phyloP scores from a whole-genome alignment of 1,284 basidiomycete genomes.

The Trichosporon sp. region DNA sequence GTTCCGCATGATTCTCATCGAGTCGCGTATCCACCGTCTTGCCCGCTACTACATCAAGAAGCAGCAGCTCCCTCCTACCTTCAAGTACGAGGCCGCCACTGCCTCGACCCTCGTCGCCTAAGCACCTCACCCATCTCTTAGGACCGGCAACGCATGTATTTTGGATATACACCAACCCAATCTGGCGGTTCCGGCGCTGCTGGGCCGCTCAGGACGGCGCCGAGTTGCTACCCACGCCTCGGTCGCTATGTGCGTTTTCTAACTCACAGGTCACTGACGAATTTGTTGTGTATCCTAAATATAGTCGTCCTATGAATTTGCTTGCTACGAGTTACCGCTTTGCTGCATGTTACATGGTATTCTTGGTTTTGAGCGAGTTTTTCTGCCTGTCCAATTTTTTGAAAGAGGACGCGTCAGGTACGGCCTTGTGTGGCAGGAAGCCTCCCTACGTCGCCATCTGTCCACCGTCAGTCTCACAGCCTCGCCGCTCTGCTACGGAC shows the following conservation, averaged over 20 bases:
- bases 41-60: constrained; percentile 97
- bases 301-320: background rate
- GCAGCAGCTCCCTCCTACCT: constrained; percentile 94
- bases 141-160: constrained; percentile 8
- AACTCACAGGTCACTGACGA: constrained; percentile 15
- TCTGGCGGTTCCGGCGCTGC: constrained; percentile 19
- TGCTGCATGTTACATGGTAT: background rate
- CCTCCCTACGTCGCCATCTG: no score
- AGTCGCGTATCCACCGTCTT: constrained; percentile 96
- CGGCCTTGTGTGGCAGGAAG: no score
- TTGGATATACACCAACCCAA: constrained; percentile 9
- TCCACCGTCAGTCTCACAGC: no score
- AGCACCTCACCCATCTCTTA: constrained; percentile 27
- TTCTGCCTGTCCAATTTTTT: no score
- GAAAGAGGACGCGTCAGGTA: no score
- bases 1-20: constrained; percentile 97
- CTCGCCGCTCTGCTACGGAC: no score
- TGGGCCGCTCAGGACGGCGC: constrained; percentile 16
- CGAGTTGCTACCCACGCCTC: background rate
- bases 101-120: constrained; percentile 66
- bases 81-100: constrained; percentile 95
- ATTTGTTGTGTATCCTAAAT: background rate
- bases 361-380: no score
- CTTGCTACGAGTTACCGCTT: background rate
- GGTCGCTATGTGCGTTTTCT: constrained; percentile 17